A percentile compares a stretch with the other conserved stretches of the same genome.
phyloP scores from a whole-genome alignment of 2,329 filamentous ascomycete species.

The Hypomyces perniciosus region DNA sequence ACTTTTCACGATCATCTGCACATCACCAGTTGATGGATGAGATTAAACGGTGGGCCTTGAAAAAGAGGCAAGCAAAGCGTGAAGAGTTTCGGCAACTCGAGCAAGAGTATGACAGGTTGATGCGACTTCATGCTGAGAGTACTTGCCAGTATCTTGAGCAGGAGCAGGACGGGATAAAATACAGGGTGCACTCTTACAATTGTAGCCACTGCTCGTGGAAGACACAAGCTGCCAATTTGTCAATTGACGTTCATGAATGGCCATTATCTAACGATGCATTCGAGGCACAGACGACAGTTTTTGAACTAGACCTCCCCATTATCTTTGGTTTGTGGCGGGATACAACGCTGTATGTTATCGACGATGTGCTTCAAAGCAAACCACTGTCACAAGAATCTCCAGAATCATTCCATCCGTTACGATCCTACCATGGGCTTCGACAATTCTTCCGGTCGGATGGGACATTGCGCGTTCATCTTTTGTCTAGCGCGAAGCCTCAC shows the following conservation, averaged over 20 bases:
- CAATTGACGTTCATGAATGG: conserved; percentile 50
- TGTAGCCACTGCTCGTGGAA: conserved; percentile 34
- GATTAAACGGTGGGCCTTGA: conserved; percentile 35
- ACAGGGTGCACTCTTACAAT: conserved; percentile 1
- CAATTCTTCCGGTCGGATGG: neutral
- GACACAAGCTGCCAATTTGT: conserved; percentile 29
- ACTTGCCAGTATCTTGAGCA: conserved; percentile 8
- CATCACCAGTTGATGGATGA: conserved; percentile 30
- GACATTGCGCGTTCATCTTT: conserved; percentile 13
- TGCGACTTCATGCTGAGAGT: neutral
- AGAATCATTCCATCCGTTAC: conserved; percentile 1
- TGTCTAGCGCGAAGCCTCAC: conserved; percentile 18
- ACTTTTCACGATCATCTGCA: conserved; percentile 12
- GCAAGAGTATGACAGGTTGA: conserved; percentile 10
- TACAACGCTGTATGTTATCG: conserved; percentile 35
- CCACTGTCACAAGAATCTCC: neutral
- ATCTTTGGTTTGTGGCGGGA: conserved; percentile 45
- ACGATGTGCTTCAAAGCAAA: conserved; percentile 29
- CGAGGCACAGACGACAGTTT: conserved; percentile 41
- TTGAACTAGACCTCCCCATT: conserved; percentile 43
- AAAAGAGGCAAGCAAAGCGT: conserved; percentile 6
- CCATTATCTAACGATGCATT: conserved; percentile 37
- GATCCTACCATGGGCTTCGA: conserved; percentile 8
- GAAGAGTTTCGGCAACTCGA: conserved; percentile 13
- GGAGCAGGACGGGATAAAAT: neutral